Conservation (phyloP, 306 rosid genomes). For the Vigna radiata region DNA sequence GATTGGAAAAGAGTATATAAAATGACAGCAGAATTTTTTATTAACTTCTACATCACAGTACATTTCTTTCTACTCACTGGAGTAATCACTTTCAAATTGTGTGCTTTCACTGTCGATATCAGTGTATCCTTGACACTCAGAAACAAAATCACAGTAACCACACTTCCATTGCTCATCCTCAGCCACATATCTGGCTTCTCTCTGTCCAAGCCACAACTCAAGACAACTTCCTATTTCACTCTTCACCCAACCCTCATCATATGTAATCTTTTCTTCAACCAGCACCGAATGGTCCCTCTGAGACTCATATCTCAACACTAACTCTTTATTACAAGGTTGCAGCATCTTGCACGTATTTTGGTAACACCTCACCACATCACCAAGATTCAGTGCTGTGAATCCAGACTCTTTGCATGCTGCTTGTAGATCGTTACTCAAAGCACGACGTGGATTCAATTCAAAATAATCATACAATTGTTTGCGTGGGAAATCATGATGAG, state of each 20-base stretch:
- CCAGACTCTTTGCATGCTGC: constrained; percentile 45
- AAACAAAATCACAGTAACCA: constrained; percentile 52
- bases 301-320: constrained; percentile 71
- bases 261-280: constrained; percentile 62
- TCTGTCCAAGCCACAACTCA: constrained; percentile 75
- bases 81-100: constrained; percentile 37
- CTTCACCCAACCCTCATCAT: constrained; percentile 62
- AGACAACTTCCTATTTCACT: constrained; percentile 51
- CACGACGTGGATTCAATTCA: constrained; percentile 54
- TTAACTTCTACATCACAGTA: not conserved
- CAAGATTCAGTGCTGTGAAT: constrained; percentile 62
- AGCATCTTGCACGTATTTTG: constrained; percentile 54
- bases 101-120: constrained; percentile 23
- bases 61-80: constrained; percentile 12
- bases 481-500: constrained; percentile 51
- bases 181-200: constrained; percentile 59
- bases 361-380: constrained; percentile 57
- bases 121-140: constrained; percentile 51
- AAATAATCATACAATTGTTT: constrained; percentile 55
- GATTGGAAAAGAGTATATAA: not conserved
- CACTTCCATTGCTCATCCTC: constrained; percentile 83
- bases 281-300: constrained; percentile 70
- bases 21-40: not conserved
- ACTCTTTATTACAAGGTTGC: constrained; percentile 52
- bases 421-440: constrained; percentile 58